phyloP scores from a whole-genome alignment of 345 rosid genomes.

The Pelargonium nanum region DNA sequence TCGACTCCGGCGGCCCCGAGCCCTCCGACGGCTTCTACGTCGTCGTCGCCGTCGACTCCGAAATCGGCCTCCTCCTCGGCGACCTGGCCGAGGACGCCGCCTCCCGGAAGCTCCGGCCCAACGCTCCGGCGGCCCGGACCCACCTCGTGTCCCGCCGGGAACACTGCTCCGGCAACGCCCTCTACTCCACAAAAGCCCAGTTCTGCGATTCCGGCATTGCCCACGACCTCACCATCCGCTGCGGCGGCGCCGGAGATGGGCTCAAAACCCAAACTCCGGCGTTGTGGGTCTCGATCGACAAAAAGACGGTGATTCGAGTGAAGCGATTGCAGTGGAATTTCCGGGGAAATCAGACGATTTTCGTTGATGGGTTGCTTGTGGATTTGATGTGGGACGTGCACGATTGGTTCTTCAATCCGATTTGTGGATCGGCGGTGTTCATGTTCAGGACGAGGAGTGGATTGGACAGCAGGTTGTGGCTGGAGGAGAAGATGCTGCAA shows the following conservation, averaged over 20 bases:
- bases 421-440: conserved; percentile 18
- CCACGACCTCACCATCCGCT: conserved; percentile 12
- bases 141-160: conserved; percentile 13
- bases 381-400: conserved; percentile 23
- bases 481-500: conserved; percentile 14
- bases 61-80: conserved; percentile 11
- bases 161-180: conserved; percentile 15
- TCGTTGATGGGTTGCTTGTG: conserved; percentile 16
- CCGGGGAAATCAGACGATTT: conserved; percentile 20
- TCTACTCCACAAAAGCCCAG: conserved; percentile 13
- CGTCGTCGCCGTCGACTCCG: conserved; percentile 12
- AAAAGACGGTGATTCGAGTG: conserved; percentile 14
- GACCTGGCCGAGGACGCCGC: conserved; percentile 11
- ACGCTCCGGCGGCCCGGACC: background rate
- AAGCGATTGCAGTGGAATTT: conserved; percentile 22
- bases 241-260: conserved; percentile 6
- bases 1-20: conserved; percentile 14
- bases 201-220: conserved; percentile 10
- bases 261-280: conserved; percentile 7
- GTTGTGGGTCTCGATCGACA: conserved; percentile 14
- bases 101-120: conserved; percentile 1
- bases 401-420: conserved; percentile 18
- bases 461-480: conserved; percentile 19
- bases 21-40: conserved; percentile 15
- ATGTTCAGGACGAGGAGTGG: conserved; percentile 22